Percentiles rank a stretch among this genome's conserved stretches.
phyloP scores from a whole-genome alignment of 2,329 filamentous ascomycete genomes.

The Chrysosporium keratinophilum region DNA sequence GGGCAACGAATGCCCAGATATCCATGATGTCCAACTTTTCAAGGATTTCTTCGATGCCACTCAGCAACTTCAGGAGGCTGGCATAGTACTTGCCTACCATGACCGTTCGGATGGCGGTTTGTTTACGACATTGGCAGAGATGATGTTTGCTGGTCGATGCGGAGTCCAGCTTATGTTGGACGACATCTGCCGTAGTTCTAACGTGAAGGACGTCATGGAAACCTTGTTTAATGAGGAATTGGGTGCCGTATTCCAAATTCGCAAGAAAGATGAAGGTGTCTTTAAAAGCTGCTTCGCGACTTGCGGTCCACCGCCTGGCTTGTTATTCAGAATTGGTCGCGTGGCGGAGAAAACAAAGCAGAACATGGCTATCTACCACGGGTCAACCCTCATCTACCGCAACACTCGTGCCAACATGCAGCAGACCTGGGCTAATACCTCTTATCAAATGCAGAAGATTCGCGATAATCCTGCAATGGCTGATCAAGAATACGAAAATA shows the following conservation, averaged over 20 bases:
- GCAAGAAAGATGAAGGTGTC: conserved; percentile 68
- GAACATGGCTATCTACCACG: conserved; percentile 63
- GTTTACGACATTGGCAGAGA: conserved; percentile 81
- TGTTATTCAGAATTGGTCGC: conserved; percentile 75
- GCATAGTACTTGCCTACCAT: conserved; percentile 82
- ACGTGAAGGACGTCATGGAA: conserved; percentile 56
- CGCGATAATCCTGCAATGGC: conserved; percentile 82
- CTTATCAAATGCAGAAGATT: conserved; percentile 79
- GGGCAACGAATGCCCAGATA: conserved; percentile 74
- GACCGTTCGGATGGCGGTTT: conserved; percentile 89
- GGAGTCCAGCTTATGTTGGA: conserved; percentile 80
- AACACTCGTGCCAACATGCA: conserved; percentile 65
- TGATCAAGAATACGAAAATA: conserved; percentile 66
- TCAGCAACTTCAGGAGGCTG: conserved; percentile 53
- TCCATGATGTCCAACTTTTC: conserved; percentile 68
- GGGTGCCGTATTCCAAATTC: conserved; percentile 90
- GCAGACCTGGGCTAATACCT: conserved; percentile 79
- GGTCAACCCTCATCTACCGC: conserved; percentile 56
- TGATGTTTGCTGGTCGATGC: conserved; percentile 95
- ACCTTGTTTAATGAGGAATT: conserved; percentile 93
- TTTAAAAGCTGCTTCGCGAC: conserved; percentile 89
- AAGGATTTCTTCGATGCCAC: conserved; percentile 89
- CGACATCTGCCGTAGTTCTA: conserved; percentile 48
- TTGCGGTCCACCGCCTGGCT: conserved; percentile 67
- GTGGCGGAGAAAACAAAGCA: conserved; percentile 60